These are phyloP conservation scores for barley (Hordeum vulgare) DNA, from an alignment of 176 grass and related monocot genomes.

Conservation along the genomic window MorexV3_pseudomolecules_assembly NC_058518.1:394211741-394212240, in stretches of 20 bases:
- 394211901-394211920: neutral
- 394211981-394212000: constrained; percentile 85
- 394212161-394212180: constrained; percentile 82
- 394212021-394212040: constrained; percentile 44
- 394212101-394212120: constrained; percentile 48
- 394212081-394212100: constrained; percentile 47
- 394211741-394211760: constrained; percentile 59
- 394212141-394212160: constrained; percentile 51
- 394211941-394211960: constrained; percentile 46
- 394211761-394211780: constrained; percentile 64
- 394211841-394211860: too few species aligned
- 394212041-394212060: constrained; percentile 66
- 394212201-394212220: neutral
- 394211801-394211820: too few species aligned
- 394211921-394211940: constrained; percentile 30
- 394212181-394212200: constrained; percentile 39
- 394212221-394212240: neutral
- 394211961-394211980: constrained; percentile 60
- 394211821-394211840: too few species aligned
- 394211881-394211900: too few species aligned
- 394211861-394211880: too few species aligned
- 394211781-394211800: constrained; percentile 40
- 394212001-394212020: constrained; percentile 42
- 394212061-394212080: constrained; percentile 68
- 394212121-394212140: constrained; percentile 58